Evolutionary conservation across 2,329 filamentous ascomycete species (phyloP).

Genomic region (Zymoseptoria crescenta): DNA sequence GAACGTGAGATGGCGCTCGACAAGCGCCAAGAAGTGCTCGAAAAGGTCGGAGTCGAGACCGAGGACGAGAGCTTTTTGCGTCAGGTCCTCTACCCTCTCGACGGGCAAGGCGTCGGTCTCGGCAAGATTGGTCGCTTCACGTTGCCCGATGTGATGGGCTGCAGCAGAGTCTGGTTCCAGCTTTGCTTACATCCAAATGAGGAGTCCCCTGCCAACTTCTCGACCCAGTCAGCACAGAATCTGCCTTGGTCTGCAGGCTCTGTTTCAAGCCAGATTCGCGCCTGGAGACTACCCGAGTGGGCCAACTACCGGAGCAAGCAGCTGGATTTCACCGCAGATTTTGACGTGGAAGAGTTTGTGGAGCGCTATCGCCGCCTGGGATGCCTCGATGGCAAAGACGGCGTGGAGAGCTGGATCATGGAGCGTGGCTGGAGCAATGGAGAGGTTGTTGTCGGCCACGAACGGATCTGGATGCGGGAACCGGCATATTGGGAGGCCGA

Average conservation of each 20-base stretch:
- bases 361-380: slow-evolving; percentile 75
- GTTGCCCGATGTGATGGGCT: slow-evolving; percentile 63
- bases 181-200: slow-evolving; percentile 87
- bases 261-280: slow-evolving; percentile 83
- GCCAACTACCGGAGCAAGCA: slow-evolving; percentile 85
- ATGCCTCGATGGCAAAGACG: slow-evolving; percentile 82
- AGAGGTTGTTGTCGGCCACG: slow-evolving; percentile 81
- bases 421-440: slow-evolving; percentile 98
- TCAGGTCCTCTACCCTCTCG: slow-evolving; percentile 69
- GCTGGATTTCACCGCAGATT: slow-evolving; percentile 93
- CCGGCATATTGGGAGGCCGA: slow-evolving; percentile 96
- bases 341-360: slow-evolving; percentile 86
- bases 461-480: slow-evolving; percentile 94
- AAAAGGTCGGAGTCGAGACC: slow-evolving; percentile 75
- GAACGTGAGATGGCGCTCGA: slow-evolving; percentile 74
- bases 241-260: slow-evolving; percentile 88
- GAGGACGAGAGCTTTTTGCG: slow-evolving; percentile 78
- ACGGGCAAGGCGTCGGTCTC: slow-evolving; percentile 70
- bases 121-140: slow-evolving; percentile 74
- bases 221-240: slow-evolving; percentile 62
- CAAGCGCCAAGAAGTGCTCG: slow-evolving; percentile 71
- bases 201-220: slow-evolving; percentile 66
- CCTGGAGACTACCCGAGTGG: slow-evolving; percentile 94
- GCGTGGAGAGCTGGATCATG: slow-evolving; percentile 87
- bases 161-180: slow-evolving; percentile 93